phyloP scores from a whole-genome alignment of 805 yeast species.

The Monosporozyma servazzii region DNA sequence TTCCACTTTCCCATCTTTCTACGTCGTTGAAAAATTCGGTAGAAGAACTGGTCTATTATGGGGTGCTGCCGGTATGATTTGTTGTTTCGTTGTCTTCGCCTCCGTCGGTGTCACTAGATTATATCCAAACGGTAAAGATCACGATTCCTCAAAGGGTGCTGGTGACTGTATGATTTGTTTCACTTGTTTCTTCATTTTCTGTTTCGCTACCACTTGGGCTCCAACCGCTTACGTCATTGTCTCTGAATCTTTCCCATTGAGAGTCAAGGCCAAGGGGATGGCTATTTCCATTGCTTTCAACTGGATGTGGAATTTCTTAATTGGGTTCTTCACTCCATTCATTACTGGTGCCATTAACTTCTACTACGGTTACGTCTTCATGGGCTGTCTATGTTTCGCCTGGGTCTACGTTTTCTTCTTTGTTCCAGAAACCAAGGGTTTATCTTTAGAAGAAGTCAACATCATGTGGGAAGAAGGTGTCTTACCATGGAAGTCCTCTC shows the following conservation, averaged over 20 bases:
- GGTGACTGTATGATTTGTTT: slow-evolving; percentile 66
- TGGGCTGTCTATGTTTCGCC: slow-evolving; percentile 46
- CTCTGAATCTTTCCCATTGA: slow-evolving; percentile 62
- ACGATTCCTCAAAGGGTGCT: slow-evolving; percentile 43
- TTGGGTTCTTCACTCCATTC: slow-evolving; percentile 61
- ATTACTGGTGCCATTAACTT: slow-evolving; percentile 53
- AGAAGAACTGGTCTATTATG: slow-evolving; percentile 40
- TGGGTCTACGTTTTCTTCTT: slow-evolving; percentile 59
- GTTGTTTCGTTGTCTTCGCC: slow-evolving; percentile 43
- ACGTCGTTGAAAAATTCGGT: slow-evolving; percentile 46
- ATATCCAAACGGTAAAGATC: slow-evolving; percentile 28
- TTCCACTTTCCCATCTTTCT: slow-evolving; percentile 48
- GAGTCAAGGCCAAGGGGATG: slow-evolving; percentile 54
- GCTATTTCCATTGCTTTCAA: slow-evolving; percentile 48
- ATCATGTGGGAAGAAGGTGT: slow-evolving; percentile 39
- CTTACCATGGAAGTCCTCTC: slow-evolving; percentile 35
- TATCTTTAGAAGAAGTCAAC: slow-evolving; percentile 72
- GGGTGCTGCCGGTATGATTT: slow-evolving; percentile 43
- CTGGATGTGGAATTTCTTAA: slow-evolving; percentile 56
- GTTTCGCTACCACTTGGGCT: slow-evolving; percentile 70
- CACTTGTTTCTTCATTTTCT: slow-evolving; percentile 60
- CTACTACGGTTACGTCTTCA: slow-evolving; percentile 51
- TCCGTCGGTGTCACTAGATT: slow-evolving; percentile 48
- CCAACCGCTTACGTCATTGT: slow-evolving; percentile 56
- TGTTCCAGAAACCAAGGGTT: slow-evolving; percentile 70